A percentile compares a stretch with the other conserved stretches of the same genome.
Conservation (phyloP, 2,329 filamentous ascomycete species). For the Metarhizium anisopliae region DNA sequence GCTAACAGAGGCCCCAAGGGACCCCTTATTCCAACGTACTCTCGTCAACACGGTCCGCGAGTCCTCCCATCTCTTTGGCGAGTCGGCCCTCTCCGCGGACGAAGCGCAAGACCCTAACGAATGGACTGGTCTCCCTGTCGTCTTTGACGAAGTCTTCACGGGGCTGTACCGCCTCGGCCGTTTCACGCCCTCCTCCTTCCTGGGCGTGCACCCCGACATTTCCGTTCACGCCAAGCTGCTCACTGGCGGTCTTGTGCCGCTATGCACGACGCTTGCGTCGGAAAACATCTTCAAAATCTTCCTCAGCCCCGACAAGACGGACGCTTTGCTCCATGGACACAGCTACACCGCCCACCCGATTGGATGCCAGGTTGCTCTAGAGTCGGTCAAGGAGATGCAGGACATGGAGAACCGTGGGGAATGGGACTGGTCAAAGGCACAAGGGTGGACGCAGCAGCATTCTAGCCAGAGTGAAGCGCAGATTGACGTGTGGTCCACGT, state of each 20-base stretch:
- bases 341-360: constrained; percentile 81
- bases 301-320: constrained; percentile 61
- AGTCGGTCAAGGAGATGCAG: constrained; percentile 51
- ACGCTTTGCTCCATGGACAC: constrained; percentile 74
- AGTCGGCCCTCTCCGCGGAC: constrained; percentile 8
- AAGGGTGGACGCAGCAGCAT: constrained; percentile 27
- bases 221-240: constrained; percentile 76
- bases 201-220: constrained; percentile 62
- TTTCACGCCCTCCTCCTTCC: constrained; percentile 60
- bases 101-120: constrained; percentile 14
- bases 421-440: constrained; percentile 47
- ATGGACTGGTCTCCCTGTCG: constrained; percentile 69
- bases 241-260: constrained; percentile 69
- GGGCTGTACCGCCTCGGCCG: constrained; percentile 74
- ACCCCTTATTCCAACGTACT: constrained; percentile 70
- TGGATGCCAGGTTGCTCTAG: constrained; percentile 70
- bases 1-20: constrained; percentile 32
- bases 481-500: constrained; percentile 54
- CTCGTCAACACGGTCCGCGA: constrained; percentile 59
- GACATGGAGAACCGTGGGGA: constrained; percentile 44
- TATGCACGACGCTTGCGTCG: constrained; percentile 68
- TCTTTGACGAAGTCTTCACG: constrained; percentile 85
- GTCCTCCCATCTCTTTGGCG: constrained; percentile 45
- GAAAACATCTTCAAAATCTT: constrained; percentile 66
- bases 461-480: neutral